phyloP scores from a whole-genome alignment of 2,329 filamentous ascomycete genomes.

The Botrytis cinerea region DNA sequence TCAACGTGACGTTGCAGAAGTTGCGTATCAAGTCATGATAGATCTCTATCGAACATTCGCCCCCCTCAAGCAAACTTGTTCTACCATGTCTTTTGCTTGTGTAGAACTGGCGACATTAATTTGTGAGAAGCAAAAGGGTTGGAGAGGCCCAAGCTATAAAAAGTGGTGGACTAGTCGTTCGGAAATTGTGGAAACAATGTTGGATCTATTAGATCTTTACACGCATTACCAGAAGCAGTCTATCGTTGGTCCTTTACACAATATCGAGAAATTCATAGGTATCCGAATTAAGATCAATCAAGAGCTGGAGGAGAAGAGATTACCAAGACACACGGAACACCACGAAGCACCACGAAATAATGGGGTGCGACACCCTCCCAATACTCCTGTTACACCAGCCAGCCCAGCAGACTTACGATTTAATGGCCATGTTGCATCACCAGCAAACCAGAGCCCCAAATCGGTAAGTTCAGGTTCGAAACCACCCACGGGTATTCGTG shows the following conservation, averaged over 20 bases:
- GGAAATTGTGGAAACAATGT: conserved; percentile 71
- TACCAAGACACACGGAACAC: conserved; percentile 65
- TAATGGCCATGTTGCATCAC: conserved; percentile 39
- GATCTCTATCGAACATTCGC: conserved; percentile 94
- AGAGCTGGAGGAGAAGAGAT: conserved; percentile 65
- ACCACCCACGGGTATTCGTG: conserved; percentile 33
- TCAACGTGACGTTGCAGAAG: conserved; percentile 59
- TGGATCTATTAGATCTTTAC: conserved; percentile 90
- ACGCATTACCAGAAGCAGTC: conserved; percentile 78
- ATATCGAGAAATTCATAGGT: conserved; percentile 77
- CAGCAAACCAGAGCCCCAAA: conserved; percentile 39
- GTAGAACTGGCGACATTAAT: conserved; percentile 79
- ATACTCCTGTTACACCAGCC: conserved; percentile 41
- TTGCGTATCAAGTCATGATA: conserved; percentile 79
- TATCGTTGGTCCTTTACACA: conserved; percentile 70
- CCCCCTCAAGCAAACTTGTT: conserved; percentile 83
- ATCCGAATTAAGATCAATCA: conserved; percentile 86
- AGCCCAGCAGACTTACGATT: conserved; percentile 40
- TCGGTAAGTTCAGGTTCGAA: conserved; percentile 37
- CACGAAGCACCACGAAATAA: conserved; percentile 47
- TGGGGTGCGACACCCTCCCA: conserved; percentile 41
- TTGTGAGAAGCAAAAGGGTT: conserved; percentile 52
- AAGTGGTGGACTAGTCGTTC: conserved; percentile 51
- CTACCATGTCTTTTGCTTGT: conserved; percentile 80
- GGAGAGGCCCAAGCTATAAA: conserved; percentile 51